Conservation (phyloP, 495 filamentous ascomycete species). For the Aspergillus indologenus region DNA sequence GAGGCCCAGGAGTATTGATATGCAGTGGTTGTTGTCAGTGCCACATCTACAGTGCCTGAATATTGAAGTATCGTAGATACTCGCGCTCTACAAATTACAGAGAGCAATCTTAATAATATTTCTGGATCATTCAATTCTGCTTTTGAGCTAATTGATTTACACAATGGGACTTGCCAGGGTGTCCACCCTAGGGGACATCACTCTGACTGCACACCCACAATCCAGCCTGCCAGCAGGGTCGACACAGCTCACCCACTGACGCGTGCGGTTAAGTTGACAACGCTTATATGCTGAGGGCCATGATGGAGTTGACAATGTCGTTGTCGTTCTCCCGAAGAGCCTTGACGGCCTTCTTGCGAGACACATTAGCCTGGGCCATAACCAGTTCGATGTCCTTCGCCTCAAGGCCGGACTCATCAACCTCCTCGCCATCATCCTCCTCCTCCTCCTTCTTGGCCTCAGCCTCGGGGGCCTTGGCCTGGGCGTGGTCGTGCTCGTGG, state of each 20-base stretch:
- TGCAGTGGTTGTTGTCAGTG: background rate
- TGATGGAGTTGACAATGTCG: conserved; percentile 99
- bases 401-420: conserved; percentile 89
- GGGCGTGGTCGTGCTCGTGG: conserved; percentile 72
- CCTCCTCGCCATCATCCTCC: conserved; percentile 93
- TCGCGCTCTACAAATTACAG: background rate
- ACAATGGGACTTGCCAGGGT: conserved; percentile 30
- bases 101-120: conserved; percentile 6
- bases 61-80: no score
- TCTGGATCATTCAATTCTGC: conserved; percentile 33
- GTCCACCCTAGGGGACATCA: conserved; percentile 26
- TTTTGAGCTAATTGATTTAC: conserved; percentile 46
- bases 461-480: conserved; percentile 71
- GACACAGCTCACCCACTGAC: conserved; percentile 22
- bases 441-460: conserved; percentile 83
- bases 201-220: conserved; percentile 33
- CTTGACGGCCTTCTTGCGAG: conserved; percentile 96
- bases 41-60: background rate
- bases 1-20: conserved; percentile 2
- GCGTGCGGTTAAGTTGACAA: conserved; percentile 15
- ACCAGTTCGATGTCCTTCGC: conserved; percentile 99
- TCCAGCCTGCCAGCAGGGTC: conserved; percentile 26
- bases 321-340: conserved; percentile 98
- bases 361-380: conserved; percentile 96
- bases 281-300: conserved; percentile 92